These are phyloP conservation scores for Rhododendron henanense DNA, from an alignment of 148 eudicot species.

Conservation along the genomic window DNA sequence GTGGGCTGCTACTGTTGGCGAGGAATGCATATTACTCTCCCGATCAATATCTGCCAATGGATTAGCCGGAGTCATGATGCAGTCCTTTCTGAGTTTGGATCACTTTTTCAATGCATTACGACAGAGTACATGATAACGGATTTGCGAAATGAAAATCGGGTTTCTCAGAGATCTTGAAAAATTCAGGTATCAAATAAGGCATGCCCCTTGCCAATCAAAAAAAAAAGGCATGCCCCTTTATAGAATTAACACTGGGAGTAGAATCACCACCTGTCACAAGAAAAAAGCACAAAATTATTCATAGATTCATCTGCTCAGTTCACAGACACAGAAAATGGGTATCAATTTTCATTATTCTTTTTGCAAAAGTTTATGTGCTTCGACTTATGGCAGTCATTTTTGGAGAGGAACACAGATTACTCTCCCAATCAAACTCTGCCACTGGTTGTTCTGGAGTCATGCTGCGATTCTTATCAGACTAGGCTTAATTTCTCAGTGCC, in stretches of 20 bases:
- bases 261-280: not conserved
- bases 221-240: not conserved
- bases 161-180: not conserved
- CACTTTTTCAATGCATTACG: not conserved
- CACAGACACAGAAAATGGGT: not conserved
- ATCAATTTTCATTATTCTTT: not conserved
- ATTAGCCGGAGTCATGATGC: conserved; percentile 10
- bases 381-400: conserved; percentile 10
- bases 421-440: not conserved
- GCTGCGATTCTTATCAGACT: not conserved
- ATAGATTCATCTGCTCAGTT: not conserved
- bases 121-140: not conserved
- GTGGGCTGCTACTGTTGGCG: conserved; percentile 15
- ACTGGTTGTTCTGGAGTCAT: conserved; percentile 10
- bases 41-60: not conserved
- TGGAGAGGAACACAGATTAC: not conserved
- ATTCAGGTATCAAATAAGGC: not conserved
- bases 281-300: not conserved
- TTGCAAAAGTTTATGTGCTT: not conserved
- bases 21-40: conserved; percentile 2
- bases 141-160: not conserved
- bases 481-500: conserved; percentile 4
- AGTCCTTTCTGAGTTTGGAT: not conserved
- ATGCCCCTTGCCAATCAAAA: not conserved
- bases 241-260: not conserved